phyloP scores from a whole-genome alignment of 192 early-diverging fungal genomes.

The Dissophora ornata region DNA sequence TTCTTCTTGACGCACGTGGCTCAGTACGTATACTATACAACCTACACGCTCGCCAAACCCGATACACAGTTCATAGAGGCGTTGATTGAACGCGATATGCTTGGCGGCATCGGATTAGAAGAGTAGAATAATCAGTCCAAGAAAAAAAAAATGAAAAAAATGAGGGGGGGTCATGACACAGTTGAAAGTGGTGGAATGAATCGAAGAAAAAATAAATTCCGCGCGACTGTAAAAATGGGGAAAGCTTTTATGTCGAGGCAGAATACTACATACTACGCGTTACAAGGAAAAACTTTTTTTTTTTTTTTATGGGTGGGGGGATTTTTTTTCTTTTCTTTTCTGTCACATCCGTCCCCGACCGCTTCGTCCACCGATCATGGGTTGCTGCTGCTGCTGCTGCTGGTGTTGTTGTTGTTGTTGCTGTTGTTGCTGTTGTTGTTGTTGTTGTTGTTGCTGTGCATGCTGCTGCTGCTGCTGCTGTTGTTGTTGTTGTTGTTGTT shows the following conservation, averaged over 20 bases:
- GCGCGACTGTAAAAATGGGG: no score
- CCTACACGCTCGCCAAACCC: constrained; percentile 75
- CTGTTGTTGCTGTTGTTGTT: constrained; percentile 11
- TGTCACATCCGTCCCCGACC: constrained; percentile 19
- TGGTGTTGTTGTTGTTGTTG: constrained; percentile 24
- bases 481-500: no score
- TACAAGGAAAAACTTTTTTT: no score
- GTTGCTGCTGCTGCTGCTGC: constrained; percentile 15
- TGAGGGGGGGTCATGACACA: neutral
- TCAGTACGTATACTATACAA: constrained; percentile 79
- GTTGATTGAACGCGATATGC: constrained; percentile 71
- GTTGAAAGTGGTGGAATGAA: neutral
- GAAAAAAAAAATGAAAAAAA: neutral
- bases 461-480: constrained; percentile 26
- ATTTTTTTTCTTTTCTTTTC: neutral
- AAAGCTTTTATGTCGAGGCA: no score
- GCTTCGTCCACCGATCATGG: constrained; percentile 19
- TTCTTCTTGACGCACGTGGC: constrained; percentile 83
- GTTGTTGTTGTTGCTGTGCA: constrained; percentile 17
- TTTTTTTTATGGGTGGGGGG: no score
- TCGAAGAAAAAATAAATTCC: neutral
- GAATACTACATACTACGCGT: no score
- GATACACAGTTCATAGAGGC: constrained; percentile 83
- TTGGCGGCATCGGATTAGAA: constrained; percentile 55
- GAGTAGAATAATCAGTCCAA: constrained; percentile 11